A percentile compares a stretch with the other conserved stretches of the same genome.
Evolutionary conservation across 192 early-diverging fungal genomes (phyloP).

Genomic region (Linnemannia elongata): DNA sequence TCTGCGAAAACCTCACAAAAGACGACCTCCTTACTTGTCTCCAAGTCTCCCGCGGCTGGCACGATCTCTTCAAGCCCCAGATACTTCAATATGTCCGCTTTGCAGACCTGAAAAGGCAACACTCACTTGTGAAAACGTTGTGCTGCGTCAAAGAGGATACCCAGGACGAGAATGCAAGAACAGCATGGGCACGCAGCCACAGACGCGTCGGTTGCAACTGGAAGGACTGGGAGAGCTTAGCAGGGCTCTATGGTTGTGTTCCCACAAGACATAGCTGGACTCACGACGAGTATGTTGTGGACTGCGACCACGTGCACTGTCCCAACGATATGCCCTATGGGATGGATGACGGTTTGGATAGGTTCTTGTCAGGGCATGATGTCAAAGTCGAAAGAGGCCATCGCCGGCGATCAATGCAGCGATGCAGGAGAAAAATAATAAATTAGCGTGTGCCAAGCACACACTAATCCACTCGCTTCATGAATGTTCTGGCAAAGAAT

Average conservation of each 20-base stretch:
- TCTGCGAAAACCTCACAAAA: neutral
- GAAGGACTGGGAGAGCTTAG: neutral
- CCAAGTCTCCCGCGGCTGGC: neutral
- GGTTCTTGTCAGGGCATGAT: neutral
- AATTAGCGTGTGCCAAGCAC: neutral
- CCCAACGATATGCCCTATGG: neutral
- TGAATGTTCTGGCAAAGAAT: neutral
- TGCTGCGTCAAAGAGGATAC: neutral
- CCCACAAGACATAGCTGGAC: neutral
- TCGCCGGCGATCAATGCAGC: neutral
- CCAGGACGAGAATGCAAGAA: neutral
- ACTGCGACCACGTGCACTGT: neutral
- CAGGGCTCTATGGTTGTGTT: neutral
- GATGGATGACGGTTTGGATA: neutral
- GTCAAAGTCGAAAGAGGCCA: neutral
- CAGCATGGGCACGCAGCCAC: neutral
- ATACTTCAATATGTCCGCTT: neutral
- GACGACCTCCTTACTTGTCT: neutral
- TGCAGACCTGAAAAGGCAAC: neutral
- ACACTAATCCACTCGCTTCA: neutral
- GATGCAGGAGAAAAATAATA: neutral
- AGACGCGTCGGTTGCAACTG: neutral
- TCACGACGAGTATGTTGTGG: neutral
- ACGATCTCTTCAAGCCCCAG: neutral
- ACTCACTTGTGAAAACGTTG: neutral